phyloP scores from a whole-genome alignment of 2,329 filamentous ascomycete genomes.

The Geosmithia putterillii region DNA sequence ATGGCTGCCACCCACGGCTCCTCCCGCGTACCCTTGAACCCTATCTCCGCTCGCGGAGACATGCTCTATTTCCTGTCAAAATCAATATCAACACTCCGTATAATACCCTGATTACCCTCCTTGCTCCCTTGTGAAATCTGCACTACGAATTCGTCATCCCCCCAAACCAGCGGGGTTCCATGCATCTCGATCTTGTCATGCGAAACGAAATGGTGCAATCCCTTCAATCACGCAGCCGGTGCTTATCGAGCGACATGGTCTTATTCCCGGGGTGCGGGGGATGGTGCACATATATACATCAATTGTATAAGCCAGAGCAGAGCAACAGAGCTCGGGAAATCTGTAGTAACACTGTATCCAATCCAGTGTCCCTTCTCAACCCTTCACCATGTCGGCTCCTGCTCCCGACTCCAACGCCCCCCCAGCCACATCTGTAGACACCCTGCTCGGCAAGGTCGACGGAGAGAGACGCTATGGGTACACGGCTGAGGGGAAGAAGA shows the following conservation, averaged over 20 bases:
- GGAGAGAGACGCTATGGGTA: background rate
- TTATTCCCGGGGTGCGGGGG: background rate
- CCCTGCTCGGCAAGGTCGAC: background rate
- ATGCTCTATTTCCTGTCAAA: background rate
- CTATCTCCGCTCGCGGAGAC: background rate
- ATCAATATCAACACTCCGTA: too few relatives aligned
- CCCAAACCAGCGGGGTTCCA: background rate
- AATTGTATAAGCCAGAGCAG: background rate
- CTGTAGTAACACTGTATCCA: too few relatives aligned
- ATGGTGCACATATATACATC: background rate
- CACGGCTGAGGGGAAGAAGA: constrained; percentile 2
- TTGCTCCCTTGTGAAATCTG: background rate
- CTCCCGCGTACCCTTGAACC: too few relatives aligned
- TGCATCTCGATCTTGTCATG: background rate
- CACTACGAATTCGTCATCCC: background rate
- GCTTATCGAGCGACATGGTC: background rate
- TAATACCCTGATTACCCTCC: too few relatives aligned
- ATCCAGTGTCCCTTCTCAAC: too few relatives aligned
- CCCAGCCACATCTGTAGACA: background rate
- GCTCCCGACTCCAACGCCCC: too few relatives aligned
- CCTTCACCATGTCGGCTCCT: background rate
- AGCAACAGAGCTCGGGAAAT: background rate
- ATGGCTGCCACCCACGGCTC: too few relatives aligned
- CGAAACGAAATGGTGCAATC: background rate
- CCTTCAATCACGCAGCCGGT: too few relatives aligned